Conservation (phyloP, 2,329 filamentous ascomycete genomes). For the Trichoderma citrinoviride region DNA sequence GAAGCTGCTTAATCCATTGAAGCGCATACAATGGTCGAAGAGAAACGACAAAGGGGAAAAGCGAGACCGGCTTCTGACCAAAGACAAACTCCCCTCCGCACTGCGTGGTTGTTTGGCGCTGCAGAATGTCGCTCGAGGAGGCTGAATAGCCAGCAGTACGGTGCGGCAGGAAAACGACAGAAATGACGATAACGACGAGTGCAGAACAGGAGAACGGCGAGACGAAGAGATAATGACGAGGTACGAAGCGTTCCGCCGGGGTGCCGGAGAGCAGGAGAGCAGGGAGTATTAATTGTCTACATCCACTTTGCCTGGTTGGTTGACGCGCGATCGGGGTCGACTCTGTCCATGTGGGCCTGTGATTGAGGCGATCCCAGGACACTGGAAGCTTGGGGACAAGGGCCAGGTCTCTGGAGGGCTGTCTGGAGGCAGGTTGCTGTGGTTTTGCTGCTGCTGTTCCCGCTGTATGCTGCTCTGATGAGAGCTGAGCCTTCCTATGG, state of each 20-base stretch:
- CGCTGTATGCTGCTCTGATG: background rate
- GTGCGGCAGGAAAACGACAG: background rate
- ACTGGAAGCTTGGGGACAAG: conserved; percentile 20
- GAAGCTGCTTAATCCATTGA: conserved; percentile 12
- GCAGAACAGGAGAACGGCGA: conserved; percentile 18
- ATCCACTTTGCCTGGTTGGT: conserved; percentile 19
- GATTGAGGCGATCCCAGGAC: conserved; percentile 22
- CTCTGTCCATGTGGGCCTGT: conserved; percentile 18
- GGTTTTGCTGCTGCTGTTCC: background rate
- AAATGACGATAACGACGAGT: conserved; percentile 2
- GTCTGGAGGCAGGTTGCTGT: background rate
- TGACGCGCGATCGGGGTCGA: conserved; percentile 23
- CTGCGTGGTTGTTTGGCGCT: conserved; percentile 4
- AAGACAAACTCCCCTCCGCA: background rate
- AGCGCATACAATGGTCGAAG: background rate
- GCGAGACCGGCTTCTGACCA: background rate
- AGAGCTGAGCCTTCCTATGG: no score
- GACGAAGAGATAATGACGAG: conserved; percentile 19
- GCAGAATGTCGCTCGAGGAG: conserved; percentile 4
- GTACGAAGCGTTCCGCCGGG: conserved; percentile 17
- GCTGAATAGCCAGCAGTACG: background rate
- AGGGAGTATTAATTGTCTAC: conserved; percentile 20
- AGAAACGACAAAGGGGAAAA: background rate
- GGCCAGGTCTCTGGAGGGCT: conserved; percentile 2
- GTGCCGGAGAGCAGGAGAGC: conserved; percentile 16